These are phyloP conservation scores for Hypoxylon rickii DNA, from an alignment of 495 filamentous ascomycete species.

Conservation along the genomic window DNA sequence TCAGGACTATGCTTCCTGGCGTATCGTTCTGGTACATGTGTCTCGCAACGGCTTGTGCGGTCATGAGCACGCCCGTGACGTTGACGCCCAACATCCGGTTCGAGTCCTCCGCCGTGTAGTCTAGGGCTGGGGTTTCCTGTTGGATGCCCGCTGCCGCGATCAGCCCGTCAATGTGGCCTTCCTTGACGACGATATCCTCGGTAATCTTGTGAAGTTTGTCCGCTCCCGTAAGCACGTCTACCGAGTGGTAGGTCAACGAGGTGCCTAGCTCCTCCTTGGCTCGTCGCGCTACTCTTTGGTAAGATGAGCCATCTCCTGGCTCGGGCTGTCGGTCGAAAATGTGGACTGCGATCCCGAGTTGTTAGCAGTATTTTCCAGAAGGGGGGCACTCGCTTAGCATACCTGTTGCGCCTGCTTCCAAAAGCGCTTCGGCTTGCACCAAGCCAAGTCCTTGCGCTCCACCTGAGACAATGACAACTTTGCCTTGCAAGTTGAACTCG, in stretches of 20 bases:
- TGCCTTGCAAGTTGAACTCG: conserved; percentile 79
- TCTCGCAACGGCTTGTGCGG: conserved; percentile 73
- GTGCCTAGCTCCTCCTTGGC: conserved; percentile 69
- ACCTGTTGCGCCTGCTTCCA: conserved; percentile 76
- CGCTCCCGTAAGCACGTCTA: conserved; percentile 79
- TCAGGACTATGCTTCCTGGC: conserved; percentile 70
- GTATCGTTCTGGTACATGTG: conserved; percentile 68
- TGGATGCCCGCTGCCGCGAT: conserved; percentile 83
- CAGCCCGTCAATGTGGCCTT: conserved; percentile 77
- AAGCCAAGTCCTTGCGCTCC: conserved; percentile 80
- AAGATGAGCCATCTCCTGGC: conserved; percentile 49
- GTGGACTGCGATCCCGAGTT: conserved; percentile 52
- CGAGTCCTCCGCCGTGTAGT: conserved; percentile 65
- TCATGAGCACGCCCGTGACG: conserved; percentile 77
- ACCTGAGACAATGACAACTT: conserved; percentile 78
- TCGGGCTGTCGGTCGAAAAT: conserved; percentile 57
- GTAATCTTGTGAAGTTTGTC: conserved; percentile 68
- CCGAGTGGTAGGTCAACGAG: conserved; percentile 74
- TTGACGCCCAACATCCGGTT: conserved; percentile 75
- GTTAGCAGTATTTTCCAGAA: conserved; percentile 5
- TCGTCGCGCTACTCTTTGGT: conserved; percentile 64
- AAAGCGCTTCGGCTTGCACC: conserved; percentile 76
- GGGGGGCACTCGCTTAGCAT: not conserved
- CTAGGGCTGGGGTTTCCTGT: conserved; percentile 70
- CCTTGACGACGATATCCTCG: conserved; percentile 66